phyloP scores from a whole-genome alignment of 2,329 filamentous ascomycete species.

The Xylariaceae sp. region DNA sequence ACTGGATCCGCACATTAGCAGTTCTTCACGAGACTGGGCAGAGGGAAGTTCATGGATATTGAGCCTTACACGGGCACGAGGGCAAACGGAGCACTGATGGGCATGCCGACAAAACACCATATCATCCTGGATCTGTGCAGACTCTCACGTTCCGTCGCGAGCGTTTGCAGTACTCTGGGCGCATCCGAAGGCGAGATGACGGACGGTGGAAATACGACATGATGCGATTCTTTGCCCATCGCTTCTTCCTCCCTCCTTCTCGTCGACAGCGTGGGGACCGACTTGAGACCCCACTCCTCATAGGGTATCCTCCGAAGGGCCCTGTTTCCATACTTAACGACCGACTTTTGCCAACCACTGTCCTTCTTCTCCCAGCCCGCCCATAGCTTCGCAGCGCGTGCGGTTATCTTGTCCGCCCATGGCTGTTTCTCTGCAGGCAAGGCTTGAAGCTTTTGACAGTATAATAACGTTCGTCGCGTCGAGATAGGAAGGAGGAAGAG shows the following conservation, averaged over 20 bases:
- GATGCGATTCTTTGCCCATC: constrained; percentile 57
- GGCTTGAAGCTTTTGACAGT: constrained; percentile 71
- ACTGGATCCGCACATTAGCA: constrained; percentile 38
- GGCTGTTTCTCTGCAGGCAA: constrained; percentile 48
- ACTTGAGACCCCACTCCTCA: constrained; percentile 97
- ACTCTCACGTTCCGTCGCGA: constrained; percentile 75
- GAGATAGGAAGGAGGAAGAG: constrained; percentile 92
- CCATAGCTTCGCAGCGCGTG: constrained; percentile 73
- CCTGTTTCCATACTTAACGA: constrained; percentile 82
- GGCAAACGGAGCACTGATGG: constrained; percentile 75
- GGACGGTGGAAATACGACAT: constrained; percentile 70
- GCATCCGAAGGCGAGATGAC: constrained; percentile 63
- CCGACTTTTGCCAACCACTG: constrained; percentile 78
- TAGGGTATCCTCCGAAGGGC: constrained; percentile 84
- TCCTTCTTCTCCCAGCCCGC: constrained; percentile 80
- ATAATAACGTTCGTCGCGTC: constrained; percentile 83
- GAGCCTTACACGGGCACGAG: constrained; percentile 74
- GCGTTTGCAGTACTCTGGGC: constrained; percentile 55
- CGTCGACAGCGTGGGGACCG: constrained; percentile 74
- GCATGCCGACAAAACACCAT: constrained; percentile 78
- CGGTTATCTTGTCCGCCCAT: constrained; percentile 62
- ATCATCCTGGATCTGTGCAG: constrained; percentile 72
- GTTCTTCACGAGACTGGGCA: background rate
- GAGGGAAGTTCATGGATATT: background rate
- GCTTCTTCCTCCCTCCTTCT: constrained; percentile 59